Conservation (phyloP, 805 yeast species). For the Teunomyces aglyptinius region DNA sequence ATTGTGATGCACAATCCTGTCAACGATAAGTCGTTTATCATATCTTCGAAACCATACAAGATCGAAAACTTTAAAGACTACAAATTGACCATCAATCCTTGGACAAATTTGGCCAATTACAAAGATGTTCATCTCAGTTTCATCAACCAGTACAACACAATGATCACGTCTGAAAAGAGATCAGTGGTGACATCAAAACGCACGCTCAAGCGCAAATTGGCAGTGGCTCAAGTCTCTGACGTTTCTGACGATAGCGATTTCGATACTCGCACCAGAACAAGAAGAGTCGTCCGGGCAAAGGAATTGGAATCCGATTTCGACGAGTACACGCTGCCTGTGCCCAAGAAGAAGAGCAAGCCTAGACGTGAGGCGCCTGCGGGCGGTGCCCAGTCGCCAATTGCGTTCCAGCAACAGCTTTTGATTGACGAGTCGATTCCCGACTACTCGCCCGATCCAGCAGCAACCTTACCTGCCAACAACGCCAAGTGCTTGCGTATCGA, state of each 20-base stretch:
- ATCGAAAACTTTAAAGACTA: conserved; percentile 46
- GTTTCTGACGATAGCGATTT: conserved; percentile 19
- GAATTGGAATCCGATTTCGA: conserved; percentile 17
- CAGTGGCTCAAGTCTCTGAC: conserved; percentile 2
- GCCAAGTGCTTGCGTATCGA: conserved; percentile 79
- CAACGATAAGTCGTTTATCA: conserved; percentile 9
- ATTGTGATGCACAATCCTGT: conserved; percentile 7
- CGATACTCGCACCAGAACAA: conserved; percentile 53
- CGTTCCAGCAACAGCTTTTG: conserved; percentile 46
- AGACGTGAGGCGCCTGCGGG: conserved; percentile 30
- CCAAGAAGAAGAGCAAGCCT: conserved; percentile 43
- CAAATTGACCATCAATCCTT: conserved; percentile 51
- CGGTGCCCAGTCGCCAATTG: conserved; percentile 22
- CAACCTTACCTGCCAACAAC: conserved; percentile 61
- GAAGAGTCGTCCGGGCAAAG: conserved; percentile 49
- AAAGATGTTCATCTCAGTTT: conserved; percentile 51
- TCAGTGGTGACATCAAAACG: neutral
- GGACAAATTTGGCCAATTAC: conserved; percentile 45
- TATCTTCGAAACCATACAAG: conserved; percentile 34
- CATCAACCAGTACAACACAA: conserved; percentile 48
- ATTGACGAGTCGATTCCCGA: conserved; percentile 76
- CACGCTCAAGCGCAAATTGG: conserved; percentile 11
- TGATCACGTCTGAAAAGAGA: conserved; percentile 13
- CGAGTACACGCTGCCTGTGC: conserved; percentile 22
- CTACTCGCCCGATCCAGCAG: conserved; percentile 65